Evolutionary conservation across 2,329 filamentous ascomycete species (phyloP).

Genomic region (Sphaerulina vaccinii): DNA sequence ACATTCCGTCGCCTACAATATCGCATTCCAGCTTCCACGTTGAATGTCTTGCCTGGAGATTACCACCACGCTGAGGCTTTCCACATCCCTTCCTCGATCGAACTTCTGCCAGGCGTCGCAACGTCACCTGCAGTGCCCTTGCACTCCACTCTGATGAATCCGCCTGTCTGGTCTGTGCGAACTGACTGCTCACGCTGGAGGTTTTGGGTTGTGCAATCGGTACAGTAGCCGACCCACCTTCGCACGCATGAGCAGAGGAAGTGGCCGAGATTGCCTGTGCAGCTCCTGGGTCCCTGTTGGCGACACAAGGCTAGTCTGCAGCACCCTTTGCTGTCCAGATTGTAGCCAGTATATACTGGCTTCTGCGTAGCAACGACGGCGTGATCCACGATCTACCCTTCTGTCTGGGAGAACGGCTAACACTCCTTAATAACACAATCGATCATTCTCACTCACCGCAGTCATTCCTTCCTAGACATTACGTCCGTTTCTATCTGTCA

Average conservation of each 20-base stretch:
- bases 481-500: conserved; percentile 42
- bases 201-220: conserved; percentile 29
- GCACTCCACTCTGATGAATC: conserved; percentile 32
- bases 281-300: conserved; percentile 29
- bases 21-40: conserved; percentile 29
- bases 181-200: conserved; percentile 18
- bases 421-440: conserved; percentile 19
- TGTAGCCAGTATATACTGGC: conserved; percentile 29
- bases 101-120: conserved; percentile 20
- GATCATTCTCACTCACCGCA: conserved; percentile 32
- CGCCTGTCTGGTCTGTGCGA: conserved; percentile 23
- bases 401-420: conserved; percentile 20
- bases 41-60: conserved; percentile 31
- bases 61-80: conserved; percentile 29
- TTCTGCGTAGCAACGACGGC: conserved; percentile 28
- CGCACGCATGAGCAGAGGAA: conserved; percentile 28
- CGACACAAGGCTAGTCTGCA: conserved; percentile 37
- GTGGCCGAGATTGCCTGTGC: conserved; percentile 35
- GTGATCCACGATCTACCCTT: conserved; percentile 12
- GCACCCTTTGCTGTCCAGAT: conserved; percentile 28
- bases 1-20: conserved; percentile 29
- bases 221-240: conserved; percentile 31
- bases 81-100: conserved; percentile 30
- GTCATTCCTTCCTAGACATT: conserved; percentile 44
- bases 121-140: conserved; percentile 33